A percentile compares a stretch with the other conserved stretches of the same genome.
phyloP scores from a whole-genome alignment of 768 basidiomycete genomes.

The Collybia nuda region DNA sequence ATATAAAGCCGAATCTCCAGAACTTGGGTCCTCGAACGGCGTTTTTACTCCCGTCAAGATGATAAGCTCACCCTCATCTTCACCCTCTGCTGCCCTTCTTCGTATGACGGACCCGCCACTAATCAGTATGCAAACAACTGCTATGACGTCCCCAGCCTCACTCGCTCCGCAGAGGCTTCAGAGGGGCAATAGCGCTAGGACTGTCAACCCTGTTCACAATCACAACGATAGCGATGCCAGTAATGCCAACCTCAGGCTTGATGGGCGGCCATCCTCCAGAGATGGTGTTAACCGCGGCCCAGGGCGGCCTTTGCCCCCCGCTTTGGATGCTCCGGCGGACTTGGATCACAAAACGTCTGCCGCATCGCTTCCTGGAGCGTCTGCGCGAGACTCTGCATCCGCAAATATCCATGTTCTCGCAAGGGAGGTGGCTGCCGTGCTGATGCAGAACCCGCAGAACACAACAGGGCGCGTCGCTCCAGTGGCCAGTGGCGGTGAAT shows the following conservation, averaged over 20 bases:
- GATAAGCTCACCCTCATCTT: slow-evolving; percentile 1
- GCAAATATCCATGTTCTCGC: slow-evolving; percentile 25
- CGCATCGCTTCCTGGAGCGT: neutral
- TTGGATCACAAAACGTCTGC: slow-evolving; percentile 1
- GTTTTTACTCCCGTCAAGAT: neutral
- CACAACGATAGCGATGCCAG: neutral
- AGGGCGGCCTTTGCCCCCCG: neutral
- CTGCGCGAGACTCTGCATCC: neutral
- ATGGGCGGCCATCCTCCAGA: neutral
- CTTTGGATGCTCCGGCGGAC: neutral
- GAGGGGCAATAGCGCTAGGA: neutral
- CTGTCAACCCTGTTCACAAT: neutral
- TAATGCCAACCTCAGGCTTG: neutral
- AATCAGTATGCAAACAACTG: neutral
- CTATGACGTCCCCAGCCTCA: slow-evolving; percentile 2
- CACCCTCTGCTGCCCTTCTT: neutral
- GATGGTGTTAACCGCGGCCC: neutral
- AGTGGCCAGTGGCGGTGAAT: neutral
- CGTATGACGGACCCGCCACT: neutral
- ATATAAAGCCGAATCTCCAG: slow-evolving; percentile 11
- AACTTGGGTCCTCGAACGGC: neutral
- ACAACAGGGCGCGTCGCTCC: neutral
- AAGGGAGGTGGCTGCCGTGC: slow-evolving; percentile 25
- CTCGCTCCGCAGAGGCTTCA: neutral
- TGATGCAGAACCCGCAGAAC: slow-evolving; percentile 18